These are phyloP conservation scores for Penicillium rolfsii DNA, from an alignment of 2,329 filamentous ascomycete species.

Conservation along the genomic window DNA sequence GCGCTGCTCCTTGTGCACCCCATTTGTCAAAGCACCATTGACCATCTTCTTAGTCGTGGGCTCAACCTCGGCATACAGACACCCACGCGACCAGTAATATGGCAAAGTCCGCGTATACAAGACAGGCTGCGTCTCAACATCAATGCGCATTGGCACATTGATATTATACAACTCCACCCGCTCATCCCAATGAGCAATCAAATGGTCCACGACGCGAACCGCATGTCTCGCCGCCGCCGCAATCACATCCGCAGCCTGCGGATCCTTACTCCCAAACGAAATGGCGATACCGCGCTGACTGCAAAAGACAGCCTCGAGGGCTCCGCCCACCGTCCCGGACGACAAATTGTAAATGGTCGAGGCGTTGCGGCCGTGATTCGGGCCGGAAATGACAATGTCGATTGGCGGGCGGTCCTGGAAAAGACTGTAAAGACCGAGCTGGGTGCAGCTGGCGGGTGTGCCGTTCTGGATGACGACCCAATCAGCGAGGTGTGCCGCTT, in stretches of 20 bases:
- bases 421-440: conserved; percentile 76
- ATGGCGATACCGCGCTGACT: conserved; percentile 72
- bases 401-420: conserved; percentile 69
- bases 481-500: conserved; percentile 54
- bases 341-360: conserved; percentile 76
- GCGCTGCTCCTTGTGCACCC: conserved; percentile 19
- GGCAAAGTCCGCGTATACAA: conserved; percentile 79
- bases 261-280: conserved; percentile 78
- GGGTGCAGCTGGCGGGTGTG: conserved; percentile 74
- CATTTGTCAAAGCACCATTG: conserved; percentile 58
- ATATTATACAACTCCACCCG: conserved; percentile 80
- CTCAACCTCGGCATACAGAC: conserved; percentile 77
- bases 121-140: conserved; percentile 69
- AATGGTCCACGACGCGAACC: conserved; percentile 73
- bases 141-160: conserved; percentile 79
- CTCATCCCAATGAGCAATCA: conserved; percentile 70
- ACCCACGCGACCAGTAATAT: conserved; percentile 79
- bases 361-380: conserved; percentile 78
- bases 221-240: conserved; percentile 70
- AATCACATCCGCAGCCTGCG: conserved; percentile 77
- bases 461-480: conserved; percentile 74
- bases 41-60: conserved; percentile 52
- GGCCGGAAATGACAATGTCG: conserved; percentile 74
- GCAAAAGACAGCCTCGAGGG: conserved; percentile 73
- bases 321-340: conserved; percentile 75